phyloP scores from a whole-genome alignment of 805 yeast species.

The Yarrowia sp. region DNA sequence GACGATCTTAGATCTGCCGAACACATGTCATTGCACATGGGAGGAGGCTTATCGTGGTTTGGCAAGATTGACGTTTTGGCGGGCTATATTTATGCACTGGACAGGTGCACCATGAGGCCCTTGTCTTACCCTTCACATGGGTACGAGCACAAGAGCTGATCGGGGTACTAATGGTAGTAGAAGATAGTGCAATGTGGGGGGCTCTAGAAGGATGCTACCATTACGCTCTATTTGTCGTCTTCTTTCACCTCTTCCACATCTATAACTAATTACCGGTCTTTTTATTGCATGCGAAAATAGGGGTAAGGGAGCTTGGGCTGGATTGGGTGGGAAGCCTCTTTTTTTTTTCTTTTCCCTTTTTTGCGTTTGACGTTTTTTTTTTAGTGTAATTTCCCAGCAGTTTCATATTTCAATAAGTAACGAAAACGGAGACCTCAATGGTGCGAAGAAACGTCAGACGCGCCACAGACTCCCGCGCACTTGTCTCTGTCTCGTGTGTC shows the following conservation, averaged over 20 bases:
- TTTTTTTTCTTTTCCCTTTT: not conserved
- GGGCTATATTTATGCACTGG: not conserved
- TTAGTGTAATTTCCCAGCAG: not conserved
- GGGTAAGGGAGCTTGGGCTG: constrained; percentile 8
- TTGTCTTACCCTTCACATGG: not conserved
- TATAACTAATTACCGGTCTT: too few species aligned
- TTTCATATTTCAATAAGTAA: not conserved
- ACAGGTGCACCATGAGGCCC: not conserved
- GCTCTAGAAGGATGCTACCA: too few species aligned
- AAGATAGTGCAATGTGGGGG: too few species aligned
- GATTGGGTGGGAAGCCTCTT: constrained; percentile 17
- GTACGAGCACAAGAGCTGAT: not conserved
- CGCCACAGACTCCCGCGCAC: not conserved
- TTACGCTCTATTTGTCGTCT: too few species aligned
- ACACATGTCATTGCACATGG: constrained; percentile 16
- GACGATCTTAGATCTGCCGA: not conserved
- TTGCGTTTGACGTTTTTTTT: not conserved
- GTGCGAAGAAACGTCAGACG: not conserved
- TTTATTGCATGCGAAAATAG: not conserved
- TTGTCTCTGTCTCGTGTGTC: not conserved
- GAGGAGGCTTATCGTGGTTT: not conserved
- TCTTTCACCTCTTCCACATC: too few species aligned
- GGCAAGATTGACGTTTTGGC: not conserved
- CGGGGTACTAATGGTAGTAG: too few species aligned
- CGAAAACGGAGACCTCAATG: too few species aligned